Conservation (phyloP, 2,329 filamentous ascomycete species). For the Leptographium lundbergii region DNA sequence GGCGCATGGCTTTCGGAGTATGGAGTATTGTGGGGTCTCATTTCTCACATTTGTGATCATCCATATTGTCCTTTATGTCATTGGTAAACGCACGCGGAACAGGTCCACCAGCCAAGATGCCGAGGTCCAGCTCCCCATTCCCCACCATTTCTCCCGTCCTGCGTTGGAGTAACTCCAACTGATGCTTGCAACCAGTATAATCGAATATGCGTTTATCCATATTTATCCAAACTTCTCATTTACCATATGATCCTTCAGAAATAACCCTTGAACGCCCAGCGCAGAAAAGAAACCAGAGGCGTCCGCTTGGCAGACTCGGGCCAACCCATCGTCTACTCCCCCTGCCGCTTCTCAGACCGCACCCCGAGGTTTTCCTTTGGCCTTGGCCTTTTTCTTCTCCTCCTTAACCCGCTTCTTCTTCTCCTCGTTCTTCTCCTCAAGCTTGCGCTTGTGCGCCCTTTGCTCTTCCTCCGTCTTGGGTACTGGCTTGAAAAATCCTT, state of each 20-base stretch:
- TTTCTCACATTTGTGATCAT: not conserved
- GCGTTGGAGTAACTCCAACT: not conserved
- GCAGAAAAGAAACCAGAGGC: not conserved
- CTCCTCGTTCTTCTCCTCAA: conserved; percentile 81
- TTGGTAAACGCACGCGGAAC: not conserved
- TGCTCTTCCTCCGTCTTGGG: conserved; percentile 82
- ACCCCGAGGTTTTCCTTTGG: conserved; percentile 74
- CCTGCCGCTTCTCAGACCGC: conserved; percentile 23
- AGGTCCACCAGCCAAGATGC: not conserved
- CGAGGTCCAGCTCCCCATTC: not conserved
- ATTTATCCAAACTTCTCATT: not conserved
- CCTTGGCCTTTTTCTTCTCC: conserved; percentile 88
- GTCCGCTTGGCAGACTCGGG: not conserved
- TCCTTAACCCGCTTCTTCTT: conserved; percentile 94
- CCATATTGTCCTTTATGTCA: not conserved
- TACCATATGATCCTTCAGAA: not conserved
- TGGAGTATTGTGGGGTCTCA: not conserved
- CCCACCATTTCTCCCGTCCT: not conserved
- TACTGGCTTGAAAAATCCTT: conserved; percentile 93
- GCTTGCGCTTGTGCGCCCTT: conserved; percentile 76
- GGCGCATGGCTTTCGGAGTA: not conserved
- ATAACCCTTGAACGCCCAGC: not conserved
- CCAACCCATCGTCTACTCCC: not conserved
- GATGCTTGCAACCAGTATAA: not conserved
- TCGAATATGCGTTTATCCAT: not conserved